These are phyloP conservation scores for Nephelium lappaceum DNA, from an alignment of 345 rosid genomes.

Conservation along the genomic window DNA sequence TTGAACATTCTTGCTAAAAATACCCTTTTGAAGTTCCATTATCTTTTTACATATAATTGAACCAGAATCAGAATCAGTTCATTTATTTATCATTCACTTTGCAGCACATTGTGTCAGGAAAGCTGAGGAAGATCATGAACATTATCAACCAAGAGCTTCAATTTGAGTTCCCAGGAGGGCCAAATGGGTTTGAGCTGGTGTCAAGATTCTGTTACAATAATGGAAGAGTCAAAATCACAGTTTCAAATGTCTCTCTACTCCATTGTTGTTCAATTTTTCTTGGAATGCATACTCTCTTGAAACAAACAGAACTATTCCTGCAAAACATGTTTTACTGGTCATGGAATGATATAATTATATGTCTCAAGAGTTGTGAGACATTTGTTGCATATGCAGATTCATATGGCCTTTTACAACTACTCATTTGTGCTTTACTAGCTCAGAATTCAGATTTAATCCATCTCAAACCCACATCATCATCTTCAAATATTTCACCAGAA, in stretches of 20 bases:
- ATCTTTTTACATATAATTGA: too few species aligned
- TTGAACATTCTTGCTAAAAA: too few species aligned
- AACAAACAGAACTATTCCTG: slow-evolving; percentile 56
- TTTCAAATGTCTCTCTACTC: slow-evolving; percentile 56
- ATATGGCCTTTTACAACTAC: slow-evolving; percentile 53
- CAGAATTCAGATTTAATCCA: slow-evolving; percentile 53
- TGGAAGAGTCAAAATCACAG: slow-evolving; percentile 52
- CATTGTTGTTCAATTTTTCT: slow-evolving; percentile 64
- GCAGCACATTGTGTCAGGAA: slow-evolving; percentile 61
- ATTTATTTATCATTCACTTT: neutral
- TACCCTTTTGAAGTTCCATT: too few species aligned
- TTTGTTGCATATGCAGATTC: slow-evolving; percentile 58
- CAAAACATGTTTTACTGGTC: slow-evolving; percentile 68
- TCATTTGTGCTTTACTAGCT: slow-evolving; percentile 53
- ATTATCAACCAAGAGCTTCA: slow-evolving; percentile 42
- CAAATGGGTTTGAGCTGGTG: slow-evolving; percentile 66
- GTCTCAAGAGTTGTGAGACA: slow-evolving; percentile 62
- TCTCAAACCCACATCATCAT: slow-evolving; percentile 57
- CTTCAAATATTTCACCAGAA: slow-evolving; percentile 48
- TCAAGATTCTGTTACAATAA: slow-evolving; percentile 68
- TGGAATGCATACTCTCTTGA: slow-evolving; percentile 71
- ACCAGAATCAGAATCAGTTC: neutral
- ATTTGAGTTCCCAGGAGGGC: slow-evolving; percentile 64
- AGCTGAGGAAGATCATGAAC: slow-evolving; percentile 49
- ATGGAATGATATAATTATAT: slow-evolving; percentile 50